Evolutionary conservation across 23 red algal genomes (phyloP).

Genomic region (Gracilaria domingensis): DNA sequence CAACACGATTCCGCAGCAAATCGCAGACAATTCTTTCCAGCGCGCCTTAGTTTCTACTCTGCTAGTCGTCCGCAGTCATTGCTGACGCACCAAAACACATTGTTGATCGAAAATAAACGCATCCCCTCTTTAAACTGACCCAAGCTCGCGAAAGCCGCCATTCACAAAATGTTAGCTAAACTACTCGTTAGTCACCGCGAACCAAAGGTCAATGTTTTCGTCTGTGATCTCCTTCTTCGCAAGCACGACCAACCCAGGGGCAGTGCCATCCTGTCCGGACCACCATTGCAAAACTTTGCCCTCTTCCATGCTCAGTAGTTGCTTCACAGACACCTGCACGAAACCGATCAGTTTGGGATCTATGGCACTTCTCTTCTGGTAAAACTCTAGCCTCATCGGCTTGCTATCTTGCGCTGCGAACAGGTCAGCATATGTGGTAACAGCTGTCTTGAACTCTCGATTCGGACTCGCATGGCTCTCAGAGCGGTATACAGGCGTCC

Average conservation of each 20-base stretch:
- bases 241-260: slow-evolving; percentile 68
- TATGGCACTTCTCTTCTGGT: slow-evolving; percentile 72
- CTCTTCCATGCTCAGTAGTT: slow-evolving; percentile 71
- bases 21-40: not conserved
- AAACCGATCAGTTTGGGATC: slow-evolving; percentile 82
- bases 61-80: not conserved
- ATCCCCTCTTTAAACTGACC: not conserved
- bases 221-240: slow-evolving; percentile 73
- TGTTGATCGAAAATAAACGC: slow-evolving; percentile 16
- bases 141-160: not conserved
- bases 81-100: not conserved
- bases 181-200: slow-evolving; percentile 80
- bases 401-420: slow-evolving; percentile 62
- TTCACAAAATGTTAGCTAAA: not conserved
- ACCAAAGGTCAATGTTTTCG: slow-evolving; percentile 67
- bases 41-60: slow-evolving; percentile 8
- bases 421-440: slow-evolving; percentile 57
- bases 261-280: slow-evolving; percentile 71
- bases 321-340: slow-evolving; percentile 71
- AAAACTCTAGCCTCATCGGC: slow-evolving; percentile 75
- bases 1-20: not conserved
- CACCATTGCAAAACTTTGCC: slow-evolving; percentile 82
- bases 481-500: slow-evolving; percentile 76
- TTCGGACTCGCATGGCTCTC: slow-evolving; percentile 67
- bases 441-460: slow-evolving; percentile 67